Evolutionary conservation across 768 basidiomycete genomes (phyloP).

Genomic region (Tephrocybe sp.): DNA sequence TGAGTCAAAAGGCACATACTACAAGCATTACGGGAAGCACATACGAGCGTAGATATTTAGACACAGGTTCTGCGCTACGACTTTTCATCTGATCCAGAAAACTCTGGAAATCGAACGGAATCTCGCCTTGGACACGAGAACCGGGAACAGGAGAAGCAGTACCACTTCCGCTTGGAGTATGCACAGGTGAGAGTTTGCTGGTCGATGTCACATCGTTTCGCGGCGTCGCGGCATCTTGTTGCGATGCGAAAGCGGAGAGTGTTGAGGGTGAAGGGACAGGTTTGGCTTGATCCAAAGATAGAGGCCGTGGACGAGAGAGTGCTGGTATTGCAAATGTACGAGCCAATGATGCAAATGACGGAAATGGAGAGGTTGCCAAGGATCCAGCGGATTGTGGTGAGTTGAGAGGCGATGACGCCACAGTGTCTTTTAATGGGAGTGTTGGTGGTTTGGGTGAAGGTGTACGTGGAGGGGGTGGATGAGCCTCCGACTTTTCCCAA

Average conservation of each 20-base stretch:
- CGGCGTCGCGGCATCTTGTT: conserved; percentile 34
- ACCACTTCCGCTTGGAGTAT: conserved; percentile 26
- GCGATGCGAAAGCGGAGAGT: conserved; percentile 53
- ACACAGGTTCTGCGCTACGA: conserved; percentile 86
- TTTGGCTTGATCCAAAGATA: conserved; percentile 60
- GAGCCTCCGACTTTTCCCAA: conserved; percentile 62
- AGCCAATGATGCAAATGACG: conserved; percentile 67
- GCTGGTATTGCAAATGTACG: conserved; percentile 60
- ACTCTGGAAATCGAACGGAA: conserved; percentile 87
- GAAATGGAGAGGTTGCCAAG: conserved; percentile 46
- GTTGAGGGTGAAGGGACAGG: conserved; percentile 58
- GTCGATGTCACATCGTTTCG: conserved; percentile 14
- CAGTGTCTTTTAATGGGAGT: conserved; percentile 35
- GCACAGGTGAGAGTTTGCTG: conserved; percentile 25
- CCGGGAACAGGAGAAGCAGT: conserved; percentile 28
- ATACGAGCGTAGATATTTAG: conserved; percentile 93
- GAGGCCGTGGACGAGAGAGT: conserved; percentile 50
- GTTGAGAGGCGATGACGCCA: conserved; percentile 24
- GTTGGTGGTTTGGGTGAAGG: conserved; percentile 35
- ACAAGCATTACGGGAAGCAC: conserved; percentile 28
- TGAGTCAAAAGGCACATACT: neutral
- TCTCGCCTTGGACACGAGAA: conserved; percentile 30
- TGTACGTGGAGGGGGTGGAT: conserved; percentile 51
- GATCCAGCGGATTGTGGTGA: conserved; percentile 27
- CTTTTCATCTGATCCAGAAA: conserved; percentile 95